Evolutionary conservation across 495 filamentous ascomycete genomes (phyloP).

Genomic region (Neurospora sp.): DNA sequence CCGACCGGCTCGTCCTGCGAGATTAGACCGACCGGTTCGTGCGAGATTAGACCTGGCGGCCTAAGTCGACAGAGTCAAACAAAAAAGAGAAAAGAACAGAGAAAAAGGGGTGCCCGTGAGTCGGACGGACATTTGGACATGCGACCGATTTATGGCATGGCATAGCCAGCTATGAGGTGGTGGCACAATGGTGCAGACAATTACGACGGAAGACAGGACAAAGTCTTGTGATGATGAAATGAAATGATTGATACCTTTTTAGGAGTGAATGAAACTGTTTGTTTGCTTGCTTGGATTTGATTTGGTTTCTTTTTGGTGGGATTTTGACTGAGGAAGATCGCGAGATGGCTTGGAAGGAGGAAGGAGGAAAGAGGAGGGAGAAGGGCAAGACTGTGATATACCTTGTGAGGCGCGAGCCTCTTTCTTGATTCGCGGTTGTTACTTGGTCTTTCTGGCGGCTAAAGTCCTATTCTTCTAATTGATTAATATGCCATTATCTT

Average conservation of each 20-base stretch:
- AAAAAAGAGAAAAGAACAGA: neutral
- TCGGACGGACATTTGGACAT: neutral
- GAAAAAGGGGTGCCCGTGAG: neutral
- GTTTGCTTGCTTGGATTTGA: neutral
- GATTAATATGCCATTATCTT: neutral
- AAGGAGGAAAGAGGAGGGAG: neutral
- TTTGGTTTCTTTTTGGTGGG: neutral
- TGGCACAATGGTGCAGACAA: neutral
- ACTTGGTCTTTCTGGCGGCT: neutral
- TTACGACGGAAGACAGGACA: too few relatives aligned
- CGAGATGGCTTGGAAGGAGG: neutral
- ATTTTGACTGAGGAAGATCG: neutral
- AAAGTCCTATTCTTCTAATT: neutral
- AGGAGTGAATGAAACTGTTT: neutral
- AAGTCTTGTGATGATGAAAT: neutral
- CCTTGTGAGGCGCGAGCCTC: neutral
- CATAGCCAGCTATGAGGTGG: neutral
- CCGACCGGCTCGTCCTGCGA: neutral
- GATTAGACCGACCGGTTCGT: neutral
- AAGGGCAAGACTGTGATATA: neutral
- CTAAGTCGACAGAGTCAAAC: neutral
- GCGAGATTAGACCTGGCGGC: neutral
- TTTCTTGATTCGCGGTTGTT: neutral
- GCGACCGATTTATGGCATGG: neutral
- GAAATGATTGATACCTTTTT: neutral